A percentile compares a stretch with the other conserved stretches of the same genome.
phyloP scores from a whole-genome alignment of 352 stramenopile genomes.

The Globisporangium echinulatum region DNA sequence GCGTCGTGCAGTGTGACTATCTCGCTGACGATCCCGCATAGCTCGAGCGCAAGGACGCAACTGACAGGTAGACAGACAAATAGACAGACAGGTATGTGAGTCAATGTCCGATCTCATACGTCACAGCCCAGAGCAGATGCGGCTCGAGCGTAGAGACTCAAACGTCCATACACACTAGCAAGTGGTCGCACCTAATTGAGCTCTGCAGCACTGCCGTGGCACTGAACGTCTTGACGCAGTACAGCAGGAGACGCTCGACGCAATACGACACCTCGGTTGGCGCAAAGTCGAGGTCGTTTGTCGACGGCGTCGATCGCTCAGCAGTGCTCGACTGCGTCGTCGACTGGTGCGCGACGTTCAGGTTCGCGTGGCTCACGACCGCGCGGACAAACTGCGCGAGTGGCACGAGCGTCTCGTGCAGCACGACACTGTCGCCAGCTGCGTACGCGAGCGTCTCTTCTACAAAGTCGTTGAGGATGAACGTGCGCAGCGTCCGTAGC shows the following conservation, averaged over 20 bases:
- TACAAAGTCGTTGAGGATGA: slow-evolving; percentile 57
- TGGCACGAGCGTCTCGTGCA: slow-evolving; percentile 61
- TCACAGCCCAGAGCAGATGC: too few species aligned
- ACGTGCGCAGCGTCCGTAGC: slow-evolving; percentile 39
- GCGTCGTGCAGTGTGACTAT: slow-evolving; percentile 15
- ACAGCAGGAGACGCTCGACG: slow-evolving; percentile 7
- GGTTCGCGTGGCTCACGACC: slow-evolving; percentile 56
- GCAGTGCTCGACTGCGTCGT: neutral
- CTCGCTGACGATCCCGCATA: slow-evolving; percentile 55
- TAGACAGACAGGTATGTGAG: slow-evolving; percentile 16
- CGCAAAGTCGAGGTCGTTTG: slow-evolving; percentile 21
- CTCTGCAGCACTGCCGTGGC: slow-evolving; percentile 7
- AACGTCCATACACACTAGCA: too few species aligned
- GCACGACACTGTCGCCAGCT: slow-evolving; percentile 12
- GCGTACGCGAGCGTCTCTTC: slow-evolving; percentile 37
- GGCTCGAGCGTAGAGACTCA: too few species aligned
- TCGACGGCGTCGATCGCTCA: neutral
- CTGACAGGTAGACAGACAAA: slow-evolving; percentile 19
- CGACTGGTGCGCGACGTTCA: slow-evolving; percentile 19
- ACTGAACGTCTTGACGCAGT: slow-evolving; percentile 12
- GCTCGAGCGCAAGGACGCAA: slow-evolving; percentile 62
- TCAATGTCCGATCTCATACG: slow-evolving; percentile 1
- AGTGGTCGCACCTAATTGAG: slow-evolving; percentile 10
- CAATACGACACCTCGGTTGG: slow-evolving; percentile 7
- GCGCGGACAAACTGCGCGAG: slow-evolving; percentile 61